Evolutionary conservation across 129 eudicot species (phyloP), one percentile per base, ranked within the genome.

Genomic region (Flaveria brownii): DNA sequence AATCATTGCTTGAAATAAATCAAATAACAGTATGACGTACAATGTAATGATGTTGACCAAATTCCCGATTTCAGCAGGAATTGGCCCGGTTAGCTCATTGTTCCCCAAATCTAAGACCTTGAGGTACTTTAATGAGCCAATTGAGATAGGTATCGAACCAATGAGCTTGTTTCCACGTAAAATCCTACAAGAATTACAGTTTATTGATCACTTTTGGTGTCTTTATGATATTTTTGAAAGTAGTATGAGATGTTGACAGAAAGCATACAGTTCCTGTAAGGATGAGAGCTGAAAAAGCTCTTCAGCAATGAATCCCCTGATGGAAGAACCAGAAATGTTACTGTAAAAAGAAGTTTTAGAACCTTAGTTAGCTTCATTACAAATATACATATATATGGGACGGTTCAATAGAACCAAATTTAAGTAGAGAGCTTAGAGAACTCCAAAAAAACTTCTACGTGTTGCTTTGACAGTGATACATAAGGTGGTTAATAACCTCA

Each of bases 241-340:
- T 57, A 33, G n/a, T 25, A 46, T 46, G 76, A 55, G 28, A 57
- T 6, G 56, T 55, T 43, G 20, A 74, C 41, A 74, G 71, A 73
- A 64, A 78, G 70, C 95, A 80, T 83, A 95, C 99, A 95, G 80
- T 81, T 95, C 96, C 78, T 89, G 85, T 81, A 95, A 82, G 62
- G 74, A 60, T 7, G 92, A 74, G 68, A 95, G 91, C 69, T 82
- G 86, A 77, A 81, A 80, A 80, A 95, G 83, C 61, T 91, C 90
- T 33, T 96, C 87, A 43, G 94, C 90, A 78, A 95, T 75, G 63
- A 95, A 95, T 56, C 99, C 99, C 82, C 80, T 91, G 42, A 95
- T 80, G 56, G 99, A 89, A 62, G 90, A 89, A 78, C 87, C 84
- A 68, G 97, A 87, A 79, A 95, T 82, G 75, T 95, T 95, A 69